These are phyloP conservation scores for Brassica cretica DNA, from an alignment of 345 rosid species.

Conservation along the genomic window DNA sequence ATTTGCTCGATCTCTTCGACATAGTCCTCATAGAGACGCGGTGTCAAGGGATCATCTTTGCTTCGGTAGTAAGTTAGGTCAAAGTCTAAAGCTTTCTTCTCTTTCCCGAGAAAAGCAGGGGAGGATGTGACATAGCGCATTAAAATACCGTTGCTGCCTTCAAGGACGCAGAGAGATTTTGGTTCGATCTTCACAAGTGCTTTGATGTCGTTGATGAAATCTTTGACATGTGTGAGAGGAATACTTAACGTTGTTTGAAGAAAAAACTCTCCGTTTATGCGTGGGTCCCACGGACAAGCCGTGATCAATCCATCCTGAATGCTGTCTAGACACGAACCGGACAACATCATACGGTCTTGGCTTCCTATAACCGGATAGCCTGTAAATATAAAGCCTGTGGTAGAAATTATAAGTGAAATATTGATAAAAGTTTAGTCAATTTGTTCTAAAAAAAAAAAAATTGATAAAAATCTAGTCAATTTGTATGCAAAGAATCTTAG, in stretches of 20 bases:
- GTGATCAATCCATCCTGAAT: neutral
- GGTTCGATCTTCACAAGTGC: neutral
- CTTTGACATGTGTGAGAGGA: neutral
- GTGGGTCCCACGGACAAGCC: neutral
- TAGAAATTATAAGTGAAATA: neutral
- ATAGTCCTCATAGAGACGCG: conserved; percentile 59
- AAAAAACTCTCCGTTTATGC: neutral
- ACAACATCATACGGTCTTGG: neutral
- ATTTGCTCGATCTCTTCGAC: conserved; percentile 84
- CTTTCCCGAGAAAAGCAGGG: conserved; percentile 62
- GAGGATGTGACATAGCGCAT: conserved; percentile 44
- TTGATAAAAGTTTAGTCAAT: too few relatives aligned
- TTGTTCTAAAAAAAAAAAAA: too few relatives aligned
- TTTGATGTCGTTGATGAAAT: neutral
- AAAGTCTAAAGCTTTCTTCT: conserved; percentile 68
- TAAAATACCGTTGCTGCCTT: neutral
- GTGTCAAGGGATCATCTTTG: conserved; percentile 62
- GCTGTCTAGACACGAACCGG: neutral
- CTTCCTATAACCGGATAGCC: neutral
- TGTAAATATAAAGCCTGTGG: neutral
- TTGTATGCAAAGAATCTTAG: neutral
- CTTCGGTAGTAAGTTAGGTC: conserved; percentile 75
- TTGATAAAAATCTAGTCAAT: neutral
- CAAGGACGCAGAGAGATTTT: neutral
- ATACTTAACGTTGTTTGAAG: neutral